Evolutionary conservation across 176 grass and related monocot genomes (phyloP), one percentile per base, ranked within the genome.

Genomic region (Ensete ventricosum): DNA sequence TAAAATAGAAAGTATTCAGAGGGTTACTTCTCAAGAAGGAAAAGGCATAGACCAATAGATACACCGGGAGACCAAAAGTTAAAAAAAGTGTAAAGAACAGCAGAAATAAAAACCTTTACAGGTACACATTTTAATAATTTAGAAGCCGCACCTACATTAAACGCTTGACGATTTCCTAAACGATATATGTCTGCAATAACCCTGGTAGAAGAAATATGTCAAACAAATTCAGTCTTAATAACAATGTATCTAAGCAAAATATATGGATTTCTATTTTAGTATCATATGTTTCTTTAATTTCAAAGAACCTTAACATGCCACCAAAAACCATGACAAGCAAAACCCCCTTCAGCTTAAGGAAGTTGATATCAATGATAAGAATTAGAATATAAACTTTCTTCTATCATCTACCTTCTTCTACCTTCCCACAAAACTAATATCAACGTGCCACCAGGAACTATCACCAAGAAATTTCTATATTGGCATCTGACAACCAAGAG

Each of bases 101-200:
- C 51, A 77, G 16, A 57, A 55, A 59, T 19, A n/a, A 55, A 65
- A 64, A 70, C 64, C 10, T 72, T 68, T 70, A 24, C 73, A 51
- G 25, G 27, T 75, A 57, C 17, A 76, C 26, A 52, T 67, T 62
- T 52, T 55, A 73, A 53, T 67, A 83, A 81, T 64, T 67, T 74
- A 76, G 59, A 74, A 75, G 77, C 23, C 85, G 74, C 83, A 98
- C 94, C 94, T 91, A 88, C 85, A 93, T 98, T 97, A 84, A 97
- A 97, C 76, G 90, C 86, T 74, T 91, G 78, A 21, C 82, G 86
- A 82, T 83, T 91, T 27, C 90, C 88, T 13, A 93, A 93, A 13
- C 84, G 87, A 53, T 91, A 89, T 52, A 98, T 75, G 84, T 98
- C 88, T 27, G 90, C 88, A 73, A 98, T 71, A 80, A 98, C 88